A percentile compares a stretch with the other conserved stretches of the same genome.
Conservation (phyloP, 331 rosid genomes). For the Malus hybrid region DNA sequence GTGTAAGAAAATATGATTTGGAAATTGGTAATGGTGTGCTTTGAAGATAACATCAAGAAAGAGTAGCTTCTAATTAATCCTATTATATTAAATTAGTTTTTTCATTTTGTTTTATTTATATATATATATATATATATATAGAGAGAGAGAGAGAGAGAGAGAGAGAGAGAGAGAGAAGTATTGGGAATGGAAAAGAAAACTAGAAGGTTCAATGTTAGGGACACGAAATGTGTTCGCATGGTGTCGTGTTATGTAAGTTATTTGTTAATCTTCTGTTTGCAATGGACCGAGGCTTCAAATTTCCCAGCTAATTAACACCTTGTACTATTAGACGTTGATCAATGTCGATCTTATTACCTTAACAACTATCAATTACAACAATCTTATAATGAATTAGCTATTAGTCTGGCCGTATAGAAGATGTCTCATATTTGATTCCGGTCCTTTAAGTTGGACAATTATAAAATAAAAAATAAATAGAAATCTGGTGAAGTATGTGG, state of each 20-base stretch:
- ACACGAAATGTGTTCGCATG: not conserved
- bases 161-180: no score
- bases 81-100: not conserved
- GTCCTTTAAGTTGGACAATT: not conserved
- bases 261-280: no score
- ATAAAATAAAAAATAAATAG: not conserved
- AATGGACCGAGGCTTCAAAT: not conserved
- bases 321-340: not conserved
- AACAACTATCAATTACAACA: no score
- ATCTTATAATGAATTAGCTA: not conserved
- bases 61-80: conserved; percentile 5
- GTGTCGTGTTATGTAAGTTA: not conserved
- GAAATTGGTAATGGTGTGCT: not conserved
- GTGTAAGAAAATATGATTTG: not conserved
- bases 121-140: no score
- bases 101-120: no score
- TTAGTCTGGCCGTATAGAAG: no score
- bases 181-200: not conserved
- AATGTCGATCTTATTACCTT: not conserved
- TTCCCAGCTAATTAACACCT: not conserved
- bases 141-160: no score
- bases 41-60: conserved; percentile 12
- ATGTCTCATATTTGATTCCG: not conserved
- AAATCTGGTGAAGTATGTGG: not conserved
- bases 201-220: not conserved